Evolutionary conservation across 495 filamentous ascomycete species (phyloP).

Genomic region (Penicillium paradoxum): DNA sequence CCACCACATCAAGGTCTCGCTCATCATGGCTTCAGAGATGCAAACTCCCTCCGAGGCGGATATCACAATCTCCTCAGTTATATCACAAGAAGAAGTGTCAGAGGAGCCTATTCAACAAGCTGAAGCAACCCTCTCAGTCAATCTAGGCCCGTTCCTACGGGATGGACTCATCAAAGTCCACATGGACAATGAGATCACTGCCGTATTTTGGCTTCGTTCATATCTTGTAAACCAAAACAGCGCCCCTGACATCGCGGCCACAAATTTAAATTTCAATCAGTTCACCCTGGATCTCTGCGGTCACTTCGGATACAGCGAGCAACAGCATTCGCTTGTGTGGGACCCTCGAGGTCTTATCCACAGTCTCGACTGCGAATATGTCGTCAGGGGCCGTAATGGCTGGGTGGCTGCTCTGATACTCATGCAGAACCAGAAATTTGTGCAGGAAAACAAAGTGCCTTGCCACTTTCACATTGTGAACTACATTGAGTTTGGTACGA

Average conservation of each 20-base stretch:
- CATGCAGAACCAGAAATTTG: neutral
- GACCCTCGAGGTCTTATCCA: neutral
- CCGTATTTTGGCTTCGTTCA: neutral
- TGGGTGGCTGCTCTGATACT: neutral
- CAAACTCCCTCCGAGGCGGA: too few species aligned
- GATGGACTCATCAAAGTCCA: neutral
- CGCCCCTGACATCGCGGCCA: neutral
- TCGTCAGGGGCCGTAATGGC: neutral
- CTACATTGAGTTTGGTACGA: neutral
- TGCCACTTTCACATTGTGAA: neutral
- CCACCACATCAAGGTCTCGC: too few species aligned
- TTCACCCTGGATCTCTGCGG: neutral
- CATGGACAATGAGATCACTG: neutral
- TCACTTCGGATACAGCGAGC: neutral
- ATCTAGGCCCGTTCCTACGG: neutral
- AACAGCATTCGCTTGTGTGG: neutral
- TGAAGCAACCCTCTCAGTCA: neutral
- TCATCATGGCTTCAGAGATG: too few species aligned
- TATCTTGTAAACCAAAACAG: neutral
- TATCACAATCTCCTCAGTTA: too few species aligned
- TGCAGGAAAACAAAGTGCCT: too few species aligned
- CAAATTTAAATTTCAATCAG: neutral
- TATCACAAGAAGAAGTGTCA: too few species aligned
- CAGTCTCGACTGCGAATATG: neutral
- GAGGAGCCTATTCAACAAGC: neutral